A percentile compares a stretch with the other conserved stretches of the same genome.
These are phyloP conservation scores for Ailanthus altissimus DNA, from an alignment of 345 rosid species.

Conservation along the genomic window DNA sequence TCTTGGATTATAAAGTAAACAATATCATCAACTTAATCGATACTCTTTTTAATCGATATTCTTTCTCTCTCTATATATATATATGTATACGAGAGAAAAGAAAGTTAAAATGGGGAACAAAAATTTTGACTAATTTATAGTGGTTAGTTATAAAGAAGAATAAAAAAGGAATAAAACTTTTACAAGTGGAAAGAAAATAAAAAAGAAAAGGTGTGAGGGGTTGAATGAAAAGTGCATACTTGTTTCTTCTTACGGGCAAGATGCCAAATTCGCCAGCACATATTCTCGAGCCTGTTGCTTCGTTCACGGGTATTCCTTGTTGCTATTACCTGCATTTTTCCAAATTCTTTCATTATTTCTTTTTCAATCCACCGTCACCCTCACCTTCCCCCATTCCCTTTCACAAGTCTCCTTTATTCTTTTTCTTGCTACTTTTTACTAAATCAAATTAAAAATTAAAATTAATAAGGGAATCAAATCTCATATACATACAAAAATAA, in stretches of 20 bases:
- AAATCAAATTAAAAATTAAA: not conserved
- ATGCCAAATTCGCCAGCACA: constrained; percentile 99
- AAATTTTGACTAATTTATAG: too few relatives aligned
- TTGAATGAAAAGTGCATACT: constrained; percentile 32
- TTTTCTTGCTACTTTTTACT: not conserved
- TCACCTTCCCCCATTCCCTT: too few relatives aligned
- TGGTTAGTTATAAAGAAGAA: too few relatives aligned
- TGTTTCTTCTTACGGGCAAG: constrained; percentile 88
- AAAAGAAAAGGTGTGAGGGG: not conserved
- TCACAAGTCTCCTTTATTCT: constrained; percentile 8
- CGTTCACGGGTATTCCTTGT: constrained; percentile 91
- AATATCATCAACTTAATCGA: too few relatives aligned
- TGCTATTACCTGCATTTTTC: constrained; percentile 68
- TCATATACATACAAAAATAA: not conserved
- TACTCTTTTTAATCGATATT: too few relatives aligned
- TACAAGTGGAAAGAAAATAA: not conserved
- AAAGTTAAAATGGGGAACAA: too few relatives aligned
- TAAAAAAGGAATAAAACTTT: too few relatives aligned
- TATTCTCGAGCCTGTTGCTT: constrained; percentile 85
- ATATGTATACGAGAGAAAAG: too few relatives aligned
- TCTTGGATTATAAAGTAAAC: too few relatives aligned
- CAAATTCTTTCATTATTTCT: not conserved
- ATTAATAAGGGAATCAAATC: too few relatives aligned
- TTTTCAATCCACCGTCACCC: too few relatives aligned
- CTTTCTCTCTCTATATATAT: too few relatives aligned